Base-by-base conservation (phyloP, 139 green algal genomes). In the Limnomonas spitsbergensis region DNA sequence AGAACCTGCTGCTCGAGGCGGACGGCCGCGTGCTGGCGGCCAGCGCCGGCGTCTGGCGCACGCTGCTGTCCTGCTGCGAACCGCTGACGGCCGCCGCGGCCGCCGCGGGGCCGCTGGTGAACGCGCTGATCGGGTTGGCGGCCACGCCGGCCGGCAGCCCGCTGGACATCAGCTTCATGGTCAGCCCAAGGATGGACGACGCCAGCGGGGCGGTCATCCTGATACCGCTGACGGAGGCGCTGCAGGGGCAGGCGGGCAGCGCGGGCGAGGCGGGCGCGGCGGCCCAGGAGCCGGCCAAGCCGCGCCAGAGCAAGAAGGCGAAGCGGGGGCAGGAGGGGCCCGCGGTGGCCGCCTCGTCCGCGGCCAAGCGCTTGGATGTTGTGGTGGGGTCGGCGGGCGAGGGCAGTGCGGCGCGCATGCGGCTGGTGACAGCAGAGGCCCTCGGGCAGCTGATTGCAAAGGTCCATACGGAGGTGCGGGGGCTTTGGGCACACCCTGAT, bases 1-100 rank as follows among this genome's bases (percentile, higher is more conserved):
- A 96, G 71, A 92, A 91, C 47, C 72, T 97, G 53, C 74, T 98
- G 38, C 32, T 92, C 39, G 94, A 98, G 76, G 38, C 66, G 4
- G 81, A 92, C 9, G 36, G 53, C 2, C 54, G 78, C 0, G 82
- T 95, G 37, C 66, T 91, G 74, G 40, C 79, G 2, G 61, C 32
- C 2, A 72, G 79, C 26, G 66, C 90, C 69, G 66, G 75, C 7
- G 86, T 91, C 31, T 98, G 93, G 91, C 1, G 53, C 1, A 34
- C 80, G 40, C 79, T 97, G 68, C 71, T 97, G 75, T 36, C 77
- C 2, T 35, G 52, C 42, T 69, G 39, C 35, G 36, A 26, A 37
- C n/a, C 40, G 74, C 72, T 53, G 39, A 0, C 42, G 66, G 42
- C 1, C 2, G 34, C 31, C 61, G 70, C 34, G 38, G 27, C 74